phyloP scores from a whole-genome alignment of 495 filamentous ascomycete species.

The Penicillium lividum region DNA sequence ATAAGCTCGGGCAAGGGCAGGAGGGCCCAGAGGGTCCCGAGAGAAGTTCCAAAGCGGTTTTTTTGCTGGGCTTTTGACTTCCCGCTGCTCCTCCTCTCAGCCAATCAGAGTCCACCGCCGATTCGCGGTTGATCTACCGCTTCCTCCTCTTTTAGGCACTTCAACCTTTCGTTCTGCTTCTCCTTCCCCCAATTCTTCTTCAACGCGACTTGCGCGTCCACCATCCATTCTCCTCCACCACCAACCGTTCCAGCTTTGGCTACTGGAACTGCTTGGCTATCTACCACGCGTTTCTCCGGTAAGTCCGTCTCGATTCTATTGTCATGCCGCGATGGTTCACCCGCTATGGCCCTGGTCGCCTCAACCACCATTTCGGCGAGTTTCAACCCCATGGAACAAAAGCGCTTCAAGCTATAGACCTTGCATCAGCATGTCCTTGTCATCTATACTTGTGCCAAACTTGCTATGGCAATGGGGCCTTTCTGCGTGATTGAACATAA shows the following conservation, averaged over 20 bases:
- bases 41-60: constrained; percentile 12
- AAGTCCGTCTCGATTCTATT: constrained; percentile 14
- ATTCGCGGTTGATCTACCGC: constrained; percentile 44
- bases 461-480: not conserved
- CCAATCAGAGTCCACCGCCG: constrained; percentile 40
- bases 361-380: not conserved
- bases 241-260: not conserved
- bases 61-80: constrained; percentile 33
- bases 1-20: constrained; percentile 11
- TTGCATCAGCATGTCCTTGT: not conserved
- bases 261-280: constrained; percentile 3
- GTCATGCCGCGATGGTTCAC: not conserved
- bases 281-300: constrained; percentile 28
- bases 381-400: not conserved
- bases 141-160: constrained; percentile 43
- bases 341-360: constrained; percentile 1
- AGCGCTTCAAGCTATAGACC: not conserved
- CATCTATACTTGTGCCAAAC: not conserved
- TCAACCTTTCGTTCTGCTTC: constrained; percentile 29
- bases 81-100: constrained; percentile 45
- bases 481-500: not conserved
- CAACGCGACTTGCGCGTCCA: constrained; percentile 13
- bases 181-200: constrained; percentile 33
- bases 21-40: constrained; percentile 16
- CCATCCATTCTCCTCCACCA: constrained; percentile 7